phyloP scores from a whole-genome alignment of 2,329 filamentous ascomycete genomes.

The Colletotrichum noveboracense region DNA sequence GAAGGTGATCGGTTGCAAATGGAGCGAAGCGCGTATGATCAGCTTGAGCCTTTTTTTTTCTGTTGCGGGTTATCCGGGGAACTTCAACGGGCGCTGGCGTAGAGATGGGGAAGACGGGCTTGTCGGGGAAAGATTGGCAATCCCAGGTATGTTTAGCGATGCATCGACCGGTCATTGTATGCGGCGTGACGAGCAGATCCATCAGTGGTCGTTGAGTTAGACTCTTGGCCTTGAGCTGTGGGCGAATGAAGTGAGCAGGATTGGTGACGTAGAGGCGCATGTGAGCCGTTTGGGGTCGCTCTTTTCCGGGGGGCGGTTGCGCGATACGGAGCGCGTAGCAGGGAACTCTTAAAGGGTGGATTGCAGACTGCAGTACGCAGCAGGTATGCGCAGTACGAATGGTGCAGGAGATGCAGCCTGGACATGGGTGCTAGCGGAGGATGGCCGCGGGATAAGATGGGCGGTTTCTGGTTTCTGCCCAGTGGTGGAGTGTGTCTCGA shows the following conservation, averaged over 20 bases:
- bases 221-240: slow-evolving; percentile 9
- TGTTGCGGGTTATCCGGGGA: neutral
- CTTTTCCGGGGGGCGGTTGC: neutral
- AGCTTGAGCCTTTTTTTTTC: neutral
- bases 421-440: neutral
- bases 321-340: neutral
- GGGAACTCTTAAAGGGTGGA: neutral
- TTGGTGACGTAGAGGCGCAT: slow-evolving; percentile 12
- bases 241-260: slow-evolving; percentile 3
- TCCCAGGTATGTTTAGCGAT: neutral
- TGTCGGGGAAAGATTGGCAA: slow-evolving; percentile 2
- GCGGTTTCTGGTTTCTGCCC: neutral
- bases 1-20: neutral
- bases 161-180: neutral
- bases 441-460: neutral
- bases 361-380: neutral
- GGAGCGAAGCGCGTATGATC: neutral
- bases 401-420: neutral
- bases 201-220: slow-evolving; percentile 20
- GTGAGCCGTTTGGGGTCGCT: neutral
- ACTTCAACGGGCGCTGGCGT: neutral
- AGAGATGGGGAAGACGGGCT: neutral
- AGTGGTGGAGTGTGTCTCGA: neutral
- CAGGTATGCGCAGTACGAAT: neutral
- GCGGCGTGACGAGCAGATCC: slow-evolving; percentile 13